phyloP scores from a whole-genome alignment of 1,284 basidiomycete genomes.

The Trametes hirsuta region DNA sequence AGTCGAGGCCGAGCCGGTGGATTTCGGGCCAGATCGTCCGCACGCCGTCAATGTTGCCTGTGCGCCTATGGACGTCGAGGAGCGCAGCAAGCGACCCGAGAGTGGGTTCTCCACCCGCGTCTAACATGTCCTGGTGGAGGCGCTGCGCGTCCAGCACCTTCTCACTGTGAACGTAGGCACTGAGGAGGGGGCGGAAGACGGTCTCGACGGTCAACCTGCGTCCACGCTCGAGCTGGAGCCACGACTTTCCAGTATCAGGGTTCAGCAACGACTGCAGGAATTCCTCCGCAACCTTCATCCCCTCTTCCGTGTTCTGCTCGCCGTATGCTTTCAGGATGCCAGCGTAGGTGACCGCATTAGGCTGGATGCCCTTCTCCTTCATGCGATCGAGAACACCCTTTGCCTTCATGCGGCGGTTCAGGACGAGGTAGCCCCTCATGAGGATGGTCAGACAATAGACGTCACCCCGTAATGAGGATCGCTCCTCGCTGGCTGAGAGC shows the following conservation, averaged over 20 bases:
- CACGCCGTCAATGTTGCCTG: slow-evolving; percentile 59
- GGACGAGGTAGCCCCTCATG: slow-evolving; percentile 78
- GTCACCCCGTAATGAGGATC: slow-evolving; percentile 49
- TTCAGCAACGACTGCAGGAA: slow-evolving; percentile 59
- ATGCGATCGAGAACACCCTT: slow-evolving; percentile 79
- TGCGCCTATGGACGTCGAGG: slow-evolving; percentile 77
- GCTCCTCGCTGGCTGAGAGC: slow-evolving; percentile 37
- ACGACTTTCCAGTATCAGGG: slow-evolving; percentile 39
- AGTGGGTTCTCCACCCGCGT: slow-evolving; percentile 57
- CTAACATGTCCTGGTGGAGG: slow-evolving; percentile 59
- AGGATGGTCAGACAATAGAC: slow-evolving; percentile 82
- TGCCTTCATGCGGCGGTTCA: slow-evolving; percentile 59
- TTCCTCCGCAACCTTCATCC: slow-evolving; percentile 58
- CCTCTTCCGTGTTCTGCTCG: slow-evolving; percentile 49
- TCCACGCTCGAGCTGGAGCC: slow-evolving; percentile 44
- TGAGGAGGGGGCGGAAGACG: slow-evolving; percentile 70
- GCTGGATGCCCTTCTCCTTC: slow-evolving; percentile 65
- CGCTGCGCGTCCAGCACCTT: slow-evolving; percentile 60
- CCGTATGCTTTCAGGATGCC: slow-evolving; percentile 71
- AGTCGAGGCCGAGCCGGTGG: slow-evolving; percentile 53
- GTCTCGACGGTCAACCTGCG: slow-evolving; percentile 50
- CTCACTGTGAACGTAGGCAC: slow-evolving; percentile 52
- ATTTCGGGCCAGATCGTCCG: slow-evolving; percentile 75
- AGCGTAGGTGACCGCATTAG: slow-evolving; percentile 73
- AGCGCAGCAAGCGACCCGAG: slow-evolving; percentile 69